Evolutionary conservation across 2,329 filamentous ascomycete genomes (phyloP), one percentile per base, ranked within the genome.

Genomic region (Fusarium miscanthi): DNA sequence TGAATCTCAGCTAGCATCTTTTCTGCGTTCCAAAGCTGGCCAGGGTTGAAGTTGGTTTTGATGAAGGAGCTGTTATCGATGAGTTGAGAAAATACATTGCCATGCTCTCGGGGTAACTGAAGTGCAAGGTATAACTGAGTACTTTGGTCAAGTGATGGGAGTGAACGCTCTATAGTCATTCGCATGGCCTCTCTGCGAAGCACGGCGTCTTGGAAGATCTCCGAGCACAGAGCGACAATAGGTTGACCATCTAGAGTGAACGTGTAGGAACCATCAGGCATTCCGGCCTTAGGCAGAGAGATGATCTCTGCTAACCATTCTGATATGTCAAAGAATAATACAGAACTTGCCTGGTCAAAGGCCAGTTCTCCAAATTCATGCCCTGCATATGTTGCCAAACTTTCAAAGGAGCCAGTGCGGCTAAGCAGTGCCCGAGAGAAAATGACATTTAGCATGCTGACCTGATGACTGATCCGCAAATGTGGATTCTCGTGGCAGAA

Each of bases 261-360:
- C 0, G 54, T 60, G 3, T 60, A 71, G 12, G 67, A 53, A 0
- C 37, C 33, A 6, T 37, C 1, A 9, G 67, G 69, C 58, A 72
- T 72, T 6, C 67, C 67, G 0, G 43, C 67, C 9, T 71, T 33
- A 0, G 19, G 16, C 0, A 63, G 31, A 19, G 43, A 38, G 0
- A 67, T 1, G 0, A n/a, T 59, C 4, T 60, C 58, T 3, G 35
- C 16, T 3, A 69, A 21, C 65, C 60, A 69, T 0, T 33, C 0
- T 9, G 3, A 8, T 2, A 38, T 16, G 5, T 25, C 16, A n/a
- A 0, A 8, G 1, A 54, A 21, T 3, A 5, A 60, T 4, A 1
- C 11, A 7, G 0, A 0, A 3, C 0, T n/a, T 9, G 23, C 31
- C n/a, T 25, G 0, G 0, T 27, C 3, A 13, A 37, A n/a, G 19